Evolutionary conservation across 805 yeast species (phyloP), one percentile per base, ranked within the genome.

Genomic region (Ogataea dorogensis): DNA sequence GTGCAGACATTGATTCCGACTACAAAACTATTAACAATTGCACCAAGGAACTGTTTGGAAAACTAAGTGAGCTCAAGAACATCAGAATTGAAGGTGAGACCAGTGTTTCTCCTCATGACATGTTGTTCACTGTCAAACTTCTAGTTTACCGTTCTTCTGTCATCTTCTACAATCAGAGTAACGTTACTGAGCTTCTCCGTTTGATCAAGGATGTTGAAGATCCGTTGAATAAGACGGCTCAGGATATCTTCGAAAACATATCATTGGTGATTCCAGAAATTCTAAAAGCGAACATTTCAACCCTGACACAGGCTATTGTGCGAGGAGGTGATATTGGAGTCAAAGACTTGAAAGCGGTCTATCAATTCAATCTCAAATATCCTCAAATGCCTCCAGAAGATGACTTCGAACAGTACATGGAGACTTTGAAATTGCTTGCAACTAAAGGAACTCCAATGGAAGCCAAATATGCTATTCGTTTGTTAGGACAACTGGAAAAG

Each of bases 81-180:
- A 62, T 77, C 32, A 64, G 58, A 33, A 38, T 25, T 46, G 56
- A 32, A 57, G 40, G 38, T n/a, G 44, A 37, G 20, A 41, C 60
- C 1, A 47, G 52, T 9, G 63, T 75, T 9, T 58, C 74, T 3
- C 60, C 77, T 0, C 63, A 65, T 22, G 77, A 75, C 31, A 66
- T 81, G 64, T 64, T 70, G 3, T 61, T 68, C 2, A 72, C 75
- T 11, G 62, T 86, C 41, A 73, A 77, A 46, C 58, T 82, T 2
- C 51, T 87, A 17, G 49, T 84, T 22, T 79, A 76, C 47, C 68
- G 95, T 44, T 58, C 81, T 0, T 71, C 89, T 0, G 67, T 73
- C 20, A 58, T 82, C 3, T 53, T 81, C 15, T 82, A 72, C 58
- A 88, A 86, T 61, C 71, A 73, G 48, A 73, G 86, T 14, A 83